Evolutionary conservation across 805 yeast species (phyloP), one percentile per base, ranked within the genome.

Genomic region (Torulaspora delbrueckii): DNA sequence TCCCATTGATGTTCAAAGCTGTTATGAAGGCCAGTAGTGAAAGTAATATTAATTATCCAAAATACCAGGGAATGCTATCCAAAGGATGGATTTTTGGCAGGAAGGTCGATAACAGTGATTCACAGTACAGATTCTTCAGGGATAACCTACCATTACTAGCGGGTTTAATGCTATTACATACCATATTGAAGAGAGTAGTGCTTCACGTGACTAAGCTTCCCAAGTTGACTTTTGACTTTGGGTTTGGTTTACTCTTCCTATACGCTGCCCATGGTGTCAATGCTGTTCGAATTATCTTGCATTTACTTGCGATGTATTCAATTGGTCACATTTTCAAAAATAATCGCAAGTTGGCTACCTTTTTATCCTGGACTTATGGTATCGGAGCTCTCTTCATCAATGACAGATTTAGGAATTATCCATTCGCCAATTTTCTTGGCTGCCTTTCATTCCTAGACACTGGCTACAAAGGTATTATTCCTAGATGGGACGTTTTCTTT

Each of bases 401-500:
- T 60, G 95, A 86, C 56, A 70, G 68, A 42, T 79, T 72, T 50
- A 72, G 89, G 42, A 71, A 75, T 16, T 72, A 74, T 47, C 76
- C 75, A 18, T 74, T 76, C 38, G 82, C 78, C 0, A 55, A 59
- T 8, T 37, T 80, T 5, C 57, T 60, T 43, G 58, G 73, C 0
- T 49, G 55, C 1, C 62, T 86, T n/a, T 61, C 71, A 0, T 67
- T 76, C 30, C 63, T 86, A 55, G 96, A 88, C 57, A 55, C 67
- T 23, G 75, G 76, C 0, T 83, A 77, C 55, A 75, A 76, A 39
- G 97, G 98, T 0, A 75, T 90, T 10, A 82, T 93, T 50, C 73
- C 80, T 13, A 75, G 98, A 56, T 93, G 99, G 99, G 97, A 93
- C 61, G 97, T 93, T 3, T 87, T 86, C 56, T 93, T 81, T 74